Evolutionary conservation across 23 red algal species (phyloP).

Genomic region (Gracilaria vermiculophylla): DNA sequence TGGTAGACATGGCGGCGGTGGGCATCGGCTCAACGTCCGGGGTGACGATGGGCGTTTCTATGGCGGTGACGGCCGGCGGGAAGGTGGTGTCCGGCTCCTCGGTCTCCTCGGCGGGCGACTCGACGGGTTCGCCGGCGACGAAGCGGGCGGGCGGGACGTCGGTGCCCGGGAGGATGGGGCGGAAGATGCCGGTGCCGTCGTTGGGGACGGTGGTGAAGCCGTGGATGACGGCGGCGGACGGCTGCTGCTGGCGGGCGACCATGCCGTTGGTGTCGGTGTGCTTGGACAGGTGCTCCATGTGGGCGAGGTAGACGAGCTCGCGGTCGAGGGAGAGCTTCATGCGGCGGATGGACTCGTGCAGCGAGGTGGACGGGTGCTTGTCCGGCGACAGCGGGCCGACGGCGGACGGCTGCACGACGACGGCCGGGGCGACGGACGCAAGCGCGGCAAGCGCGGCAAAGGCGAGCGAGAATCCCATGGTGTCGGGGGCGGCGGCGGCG

Average conservation of each 20-base stretch:
- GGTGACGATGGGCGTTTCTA: neutral
- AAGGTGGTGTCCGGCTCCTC: neutral
- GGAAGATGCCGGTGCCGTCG: slow-evolving; percentile 30
- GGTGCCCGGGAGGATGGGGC: slow-evolving; percentile 40
- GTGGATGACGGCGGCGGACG: neutral
- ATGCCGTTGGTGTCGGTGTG: neutral
- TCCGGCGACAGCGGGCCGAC: slow-evolving; percentile 37
- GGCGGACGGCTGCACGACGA: neutral
- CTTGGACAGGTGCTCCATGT: neutral
- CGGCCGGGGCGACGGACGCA: neutral
- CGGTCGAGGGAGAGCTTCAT: slow-evolving; percentile 50
- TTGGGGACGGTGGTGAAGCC: slow-evolving; percentile 37
- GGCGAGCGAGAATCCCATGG: neutral
- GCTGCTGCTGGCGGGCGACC: neutral
- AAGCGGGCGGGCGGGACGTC: slow-evolving; percentile 8
- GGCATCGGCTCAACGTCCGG: neutral
- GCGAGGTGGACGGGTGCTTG: slow-evolving; percentile 9
- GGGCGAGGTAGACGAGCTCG: slow-evolving; percentile 42
- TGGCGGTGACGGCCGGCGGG: neutral
- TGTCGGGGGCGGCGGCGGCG: neutral
- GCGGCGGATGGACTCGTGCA: slow-evolving; percentile 30
- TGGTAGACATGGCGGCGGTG: neutral
- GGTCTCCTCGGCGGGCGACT: neutral
- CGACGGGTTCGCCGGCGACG: neutral
- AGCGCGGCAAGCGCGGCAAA: slow-evolving; percentile 2